A percentile compares a stretch with the other conserved stretches of the same genome.
Conservation (phyloP, 805 yeast genomes). For the Yamadazyma ubonensis region DNA sequence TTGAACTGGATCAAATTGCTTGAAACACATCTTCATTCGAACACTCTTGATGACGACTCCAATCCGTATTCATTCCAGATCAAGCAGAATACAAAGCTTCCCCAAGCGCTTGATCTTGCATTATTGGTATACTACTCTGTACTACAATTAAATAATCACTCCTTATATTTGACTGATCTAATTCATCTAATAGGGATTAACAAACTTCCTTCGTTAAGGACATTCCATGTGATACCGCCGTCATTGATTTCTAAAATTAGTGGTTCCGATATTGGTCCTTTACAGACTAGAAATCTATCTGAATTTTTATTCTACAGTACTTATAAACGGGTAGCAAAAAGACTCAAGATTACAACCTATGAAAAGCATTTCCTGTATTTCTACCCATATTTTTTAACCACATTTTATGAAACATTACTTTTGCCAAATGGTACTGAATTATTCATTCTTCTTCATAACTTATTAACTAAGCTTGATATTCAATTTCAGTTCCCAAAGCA, state of each 20-base stretch:
- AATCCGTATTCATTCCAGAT: constrained; percentile 8
- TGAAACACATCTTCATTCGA: constrained; percentile 10
- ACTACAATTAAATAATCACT: constrained; percentile 43
- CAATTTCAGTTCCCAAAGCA: constrained; percentile 8
- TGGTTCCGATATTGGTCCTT: background rate
- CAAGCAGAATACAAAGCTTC: constrained; percentile 16
- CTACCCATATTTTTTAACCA: constrained; percentile 39
- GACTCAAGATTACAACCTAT: background rate
- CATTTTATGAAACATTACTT: constrained; percentile 42
- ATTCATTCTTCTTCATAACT: constrained; percentile 29
- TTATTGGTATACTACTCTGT: constrained; percentile 51
- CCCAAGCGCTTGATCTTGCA: constrained; percentile 29
- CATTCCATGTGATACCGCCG: constrained; percentile 40
- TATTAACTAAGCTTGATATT: constrained; percentile 16
- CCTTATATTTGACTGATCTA: constrained; percentile 52
- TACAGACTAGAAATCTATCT: constrained; percentile 4
- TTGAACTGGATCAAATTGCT: constrained; percentile 32
- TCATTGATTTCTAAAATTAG: constrained; percentile 38
- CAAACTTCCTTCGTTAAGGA: constrained; percentile 49
- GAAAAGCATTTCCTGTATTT: constrained; percentile 20
- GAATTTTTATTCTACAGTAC: constrained; percentile 5
- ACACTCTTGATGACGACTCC: constrained; percentile 7
- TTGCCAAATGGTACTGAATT: constrained; percentile 51
- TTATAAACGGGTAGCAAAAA: background rate
- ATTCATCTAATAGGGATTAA: constrained; percentile 41